Evolutionary conservation across 2,329 filamentous ascomycete genomes (phyloP).

Genomic region (Decorospora gaudefroyi): DNA sequence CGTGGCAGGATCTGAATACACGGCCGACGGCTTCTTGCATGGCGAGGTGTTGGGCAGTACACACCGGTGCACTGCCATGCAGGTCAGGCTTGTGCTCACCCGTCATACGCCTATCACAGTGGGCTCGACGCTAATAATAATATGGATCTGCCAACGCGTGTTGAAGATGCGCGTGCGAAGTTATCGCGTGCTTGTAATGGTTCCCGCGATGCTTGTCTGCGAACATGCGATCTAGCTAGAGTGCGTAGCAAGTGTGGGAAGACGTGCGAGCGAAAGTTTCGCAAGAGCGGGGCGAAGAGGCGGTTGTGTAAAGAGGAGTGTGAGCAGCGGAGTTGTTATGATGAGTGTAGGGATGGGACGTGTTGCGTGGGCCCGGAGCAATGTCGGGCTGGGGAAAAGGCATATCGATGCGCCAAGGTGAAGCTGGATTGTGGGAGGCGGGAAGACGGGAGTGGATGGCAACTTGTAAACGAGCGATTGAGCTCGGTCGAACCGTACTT

Average conservation of each 20-base stretch:
- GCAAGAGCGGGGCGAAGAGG: background rate
- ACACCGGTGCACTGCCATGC: background rate
- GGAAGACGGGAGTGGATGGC: background rate
- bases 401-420: background rate
- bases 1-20: background rate
- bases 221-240: background rate
- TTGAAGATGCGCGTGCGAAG: no score
- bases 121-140: no score
- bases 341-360: background rate
- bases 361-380: constrained; percentile 1
- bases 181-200: background rate
- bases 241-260: background rate
- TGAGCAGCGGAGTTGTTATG: background rate
- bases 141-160: background rate
- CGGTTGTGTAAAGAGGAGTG: background rate
- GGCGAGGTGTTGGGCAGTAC: background rate
- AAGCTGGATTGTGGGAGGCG: background rate
- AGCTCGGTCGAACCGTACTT: no score
- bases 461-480: no score
- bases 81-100: background rate
- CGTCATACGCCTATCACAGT: no score
- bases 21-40: background rate
- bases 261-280: background rate
- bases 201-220: background rate
- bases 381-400: background rate